These are phyloP conservation scores for Hsuehochloa calcarea DNA, from an alignment of 176 grass and related monocot species.

Conservation along the genomic window DNA sequence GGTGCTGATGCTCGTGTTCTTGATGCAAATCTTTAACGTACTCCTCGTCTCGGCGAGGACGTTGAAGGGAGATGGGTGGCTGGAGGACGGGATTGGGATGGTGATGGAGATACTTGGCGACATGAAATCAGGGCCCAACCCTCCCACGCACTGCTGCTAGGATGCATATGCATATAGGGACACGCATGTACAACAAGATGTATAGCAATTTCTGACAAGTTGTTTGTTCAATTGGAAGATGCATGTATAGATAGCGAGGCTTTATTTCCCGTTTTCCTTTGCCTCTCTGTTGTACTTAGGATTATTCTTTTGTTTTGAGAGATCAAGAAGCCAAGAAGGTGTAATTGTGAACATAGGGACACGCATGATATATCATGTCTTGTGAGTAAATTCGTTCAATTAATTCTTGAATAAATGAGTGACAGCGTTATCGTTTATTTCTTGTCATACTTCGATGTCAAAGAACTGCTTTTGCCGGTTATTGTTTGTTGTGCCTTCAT, in stretches of 20 bases:
- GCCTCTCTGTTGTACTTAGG: background rate
- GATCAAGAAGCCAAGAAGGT: background rate
- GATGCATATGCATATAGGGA: too few relatives aligned
- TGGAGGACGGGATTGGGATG: constrained; percentile 16
- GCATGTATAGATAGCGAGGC: background rate
- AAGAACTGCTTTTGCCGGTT: background rate
- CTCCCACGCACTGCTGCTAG: constrained; percentile 33
- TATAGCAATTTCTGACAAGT: background rate
- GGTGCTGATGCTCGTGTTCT: constrained; percentile 9
- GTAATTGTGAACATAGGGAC: background rate
- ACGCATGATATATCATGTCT: background rate
- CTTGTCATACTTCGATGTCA: background rate
- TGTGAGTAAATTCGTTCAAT: constrained; percentile 3
- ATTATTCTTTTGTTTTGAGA: constrained; percentile 9
- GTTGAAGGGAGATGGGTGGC: background rate
- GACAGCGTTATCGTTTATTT: background rate
- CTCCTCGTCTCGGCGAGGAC: constrained; percentile 14
- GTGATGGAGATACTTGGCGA: constrained; percentile 21
- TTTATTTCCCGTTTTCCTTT: background rate
- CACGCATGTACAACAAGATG: background rate
- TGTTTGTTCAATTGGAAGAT: background rate
- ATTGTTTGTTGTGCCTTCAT: background rate
- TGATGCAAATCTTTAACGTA: background rate
- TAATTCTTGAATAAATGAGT: background rate
- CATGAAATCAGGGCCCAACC: background rate